A percentile compares a stretch with the other conserved stretches of the same genome.
These are phyloP conservation scores for Diaporthe citrichinensis DNA, from an alignment of 2,329 filamentous ascomycete genomes.

Conservation along the genomic window DNA sequence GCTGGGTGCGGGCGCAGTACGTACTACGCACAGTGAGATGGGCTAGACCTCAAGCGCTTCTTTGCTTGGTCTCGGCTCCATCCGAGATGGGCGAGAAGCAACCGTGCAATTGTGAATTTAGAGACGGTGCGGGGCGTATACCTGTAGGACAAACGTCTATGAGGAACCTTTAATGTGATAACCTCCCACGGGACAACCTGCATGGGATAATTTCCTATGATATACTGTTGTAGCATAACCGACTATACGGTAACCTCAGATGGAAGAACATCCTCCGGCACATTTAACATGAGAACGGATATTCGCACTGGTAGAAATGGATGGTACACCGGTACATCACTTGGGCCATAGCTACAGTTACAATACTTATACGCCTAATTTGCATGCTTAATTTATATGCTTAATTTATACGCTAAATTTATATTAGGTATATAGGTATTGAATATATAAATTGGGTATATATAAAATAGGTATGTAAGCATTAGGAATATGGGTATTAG, in stretches of 20 bases:
- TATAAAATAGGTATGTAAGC: too few relatives aligned
- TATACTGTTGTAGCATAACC: too few relatives aligned
- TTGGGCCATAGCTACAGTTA: too few relatives aligned
- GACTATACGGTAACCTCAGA: background rate
- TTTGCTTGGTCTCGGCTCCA: constrained; percentile 17
- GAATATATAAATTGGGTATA: too few relatives aligned
- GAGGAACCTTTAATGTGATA: background rate
- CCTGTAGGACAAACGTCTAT: background rate
- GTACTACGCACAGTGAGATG: background rate
- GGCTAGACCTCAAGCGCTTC: background rate
- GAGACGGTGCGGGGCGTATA: constrained; percentile 16
- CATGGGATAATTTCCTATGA: background rate
- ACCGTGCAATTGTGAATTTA: background rate
- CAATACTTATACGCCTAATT: too few relatives aligned
- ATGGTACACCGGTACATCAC: too few relatives aligned
- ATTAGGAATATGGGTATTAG: too few relatives aligned
- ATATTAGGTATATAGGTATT: too few relatives aligned
- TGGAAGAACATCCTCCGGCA: background rate
- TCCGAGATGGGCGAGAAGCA: background rate
- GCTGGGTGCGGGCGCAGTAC: constrained; percentile 10
- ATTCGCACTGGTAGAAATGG: too few relatives aligned
- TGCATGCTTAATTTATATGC: too few relatives aligned
- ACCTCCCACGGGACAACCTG: background rate
- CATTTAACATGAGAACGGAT: too few relatives aligned
- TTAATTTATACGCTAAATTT: too few relatives aligned